These are phyloP conservation scores for Rhizopogon vesiculosus DNA, from an alignment of 768 basidiomycete genomes.

Conservation along the genomic window DNA sequence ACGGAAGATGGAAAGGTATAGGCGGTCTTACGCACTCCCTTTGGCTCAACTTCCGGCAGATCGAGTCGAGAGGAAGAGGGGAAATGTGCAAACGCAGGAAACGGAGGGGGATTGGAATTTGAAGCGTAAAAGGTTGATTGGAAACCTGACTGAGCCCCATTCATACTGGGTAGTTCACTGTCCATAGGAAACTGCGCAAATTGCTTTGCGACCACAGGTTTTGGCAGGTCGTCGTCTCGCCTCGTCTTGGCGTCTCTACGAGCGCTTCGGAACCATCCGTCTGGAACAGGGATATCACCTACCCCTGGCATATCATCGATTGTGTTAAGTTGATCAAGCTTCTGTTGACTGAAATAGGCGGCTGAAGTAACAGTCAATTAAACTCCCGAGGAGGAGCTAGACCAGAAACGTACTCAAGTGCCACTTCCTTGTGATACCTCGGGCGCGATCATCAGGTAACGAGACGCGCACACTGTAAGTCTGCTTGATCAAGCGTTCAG, in stretches of 20 bases:
- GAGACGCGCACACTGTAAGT: constrained; percentile 49
- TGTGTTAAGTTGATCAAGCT: constrained; percentile 63
- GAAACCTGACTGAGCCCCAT: constrained; percentile 6
- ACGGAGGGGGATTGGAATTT: constrained; percentile 10
- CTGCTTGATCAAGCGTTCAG: constrained; percentile 47
- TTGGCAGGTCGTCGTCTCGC: constrained; percentile 38
- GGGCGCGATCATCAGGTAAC: constrained; percentile 38
- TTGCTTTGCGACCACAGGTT: constrained; percentile 40
- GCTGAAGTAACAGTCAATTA: constrained; percentile 37
- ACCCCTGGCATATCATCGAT: constrained; percentile 67
- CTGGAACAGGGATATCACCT: constrained; percentile 63
- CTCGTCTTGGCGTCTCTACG: constrained; percentile 55
- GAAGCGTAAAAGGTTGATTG: constrained; percentile 18
- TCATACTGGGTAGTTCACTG: constrained; percentile 16
- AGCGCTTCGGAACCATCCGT: constrained; percentile 76
- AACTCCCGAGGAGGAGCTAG: constrained; percentile 19
- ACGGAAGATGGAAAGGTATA: constrained; percentile 27
- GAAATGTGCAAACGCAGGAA: constrained; percentile 25
- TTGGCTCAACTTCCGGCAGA: constrained; percentile 12
- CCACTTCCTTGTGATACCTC: constrained; percentile 44
- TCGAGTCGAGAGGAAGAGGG: constrained; percentile 26
- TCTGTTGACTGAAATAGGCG: constrained; percentile 81
- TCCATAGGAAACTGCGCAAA: constrained; percentile 29
- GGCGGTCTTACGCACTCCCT: constrained; percentile 18
- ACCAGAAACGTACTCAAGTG: constrained; percentile 42